These are phyloP conservation scores for Suillus tomentosus DNA, from an alignment of 768 basidiomycete species.

Conservation along the genomic window DNA sequence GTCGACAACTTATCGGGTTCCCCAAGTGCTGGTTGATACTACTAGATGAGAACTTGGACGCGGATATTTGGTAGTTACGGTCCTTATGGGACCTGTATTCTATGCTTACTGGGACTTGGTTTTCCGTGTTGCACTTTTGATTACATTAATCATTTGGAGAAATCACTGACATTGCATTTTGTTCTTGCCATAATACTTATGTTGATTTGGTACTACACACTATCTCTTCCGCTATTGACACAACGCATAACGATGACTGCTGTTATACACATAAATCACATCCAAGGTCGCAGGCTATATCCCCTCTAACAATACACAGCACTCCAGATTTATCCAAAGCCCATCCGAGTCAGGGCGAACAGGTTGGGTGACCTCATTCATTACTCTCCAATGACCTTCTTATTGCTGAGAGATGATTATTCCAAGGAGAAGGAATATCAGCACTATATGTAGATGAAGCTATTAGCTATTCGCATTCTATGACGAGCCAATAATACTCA, in stretches of 20 bases:
- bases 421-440: conserved; percentile 34
- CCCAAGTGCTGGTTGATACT: background rate
- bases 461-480: background rate
- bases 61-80: background rate
- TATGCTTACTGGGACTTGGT: conserved; percentile 3
- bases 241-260: background rate
- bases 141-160: conserved; percentile 3
- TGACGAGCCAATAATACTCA: conserved; percentile 8
- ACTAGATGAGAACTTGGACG: background rate
- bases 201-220: background rate
- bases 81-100: conserved; percentile 1
- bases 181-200: conserved; percentile 2
- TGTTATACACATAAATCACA: background rate
- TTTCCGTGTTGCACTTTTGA: background rate
- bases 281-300: background rate
- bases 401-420: conserved; percentile 30
- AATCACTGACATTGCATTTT: background rate
- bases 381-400: conserved; percentile 32
- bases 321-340: conserved; percentile 16
- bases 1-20: conserved; percentile 2
- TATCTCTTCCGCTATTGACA: conserved; percentile 2
- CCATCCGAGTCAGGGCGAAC: conserved; percentile 9
- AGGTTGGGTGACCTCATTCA: background rate
- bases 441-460: conserved; percentile 14
- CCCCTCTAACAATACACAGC: conserved; percentile 8